phyloP scores from a whole-genome alignment of 75 land plant genomes.

The Pinus tabuliformis region DNA sequence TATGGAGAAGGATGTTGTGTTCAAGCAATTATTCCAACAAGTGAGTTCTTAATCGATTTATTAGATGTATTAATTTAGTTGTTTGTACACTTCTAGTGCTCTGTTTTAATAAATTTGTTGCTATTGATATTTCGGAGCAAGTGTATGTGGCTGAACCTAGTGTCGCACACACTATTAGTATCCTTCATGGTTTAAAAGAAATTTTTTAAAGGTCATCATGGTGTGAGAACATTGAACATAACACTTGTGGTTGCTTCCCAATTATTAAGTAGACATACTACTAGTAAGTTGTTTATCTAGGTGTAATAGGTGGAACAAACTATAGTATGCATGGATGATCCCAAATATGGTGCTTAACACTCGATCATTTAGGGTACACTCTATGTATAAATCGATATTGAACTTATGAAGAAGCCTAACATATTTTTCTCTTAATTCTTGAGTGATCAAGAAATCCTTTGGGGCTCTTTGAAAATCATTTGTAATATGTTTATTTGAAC shows the following conservation, averaged over 20 bases:
- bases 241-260: constrained; percentile 88
- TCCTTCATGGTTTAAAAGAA: constrained; percentile 86
- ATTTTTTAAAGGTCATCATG: constrained; percentile 94
- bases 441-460: too few relatives aligned
- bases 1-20: constrained; percentile 25
- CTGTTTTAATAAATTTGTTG: neutral
- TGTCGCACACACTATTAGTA: constrained; percentile 80
- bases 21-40: constrained; percentile 92
- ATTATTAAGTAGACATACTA: constrained; percentile 79
- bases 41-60: constrained; percentile 1
- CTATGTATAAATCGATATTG: too few relatives aligned
- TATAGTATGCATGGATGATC: too few relatives aligned
- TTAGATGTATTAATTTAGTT: neutral
- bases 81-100: neutral
- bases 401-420: too few relatives aligned
- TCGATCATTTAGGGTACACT: too few relatives aligned
- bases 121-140: constrained; percentile 17
- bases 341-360: too few relatives aligned
- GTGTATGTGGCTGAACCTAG: constrained; percentile 93
- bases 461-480: too few relatives aligned
- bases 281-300: constrained; percentile 29
- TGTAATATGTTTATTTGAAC: too few relatives aligned
- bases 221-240: constrained; percentile 85
- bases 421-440: too few relatives aligned
- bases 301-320: too few relatives aligned